Base-by-base conservation (phyloP, 805 yeast genomes). In the Cyberlindnera xylosilytica region DNA sequence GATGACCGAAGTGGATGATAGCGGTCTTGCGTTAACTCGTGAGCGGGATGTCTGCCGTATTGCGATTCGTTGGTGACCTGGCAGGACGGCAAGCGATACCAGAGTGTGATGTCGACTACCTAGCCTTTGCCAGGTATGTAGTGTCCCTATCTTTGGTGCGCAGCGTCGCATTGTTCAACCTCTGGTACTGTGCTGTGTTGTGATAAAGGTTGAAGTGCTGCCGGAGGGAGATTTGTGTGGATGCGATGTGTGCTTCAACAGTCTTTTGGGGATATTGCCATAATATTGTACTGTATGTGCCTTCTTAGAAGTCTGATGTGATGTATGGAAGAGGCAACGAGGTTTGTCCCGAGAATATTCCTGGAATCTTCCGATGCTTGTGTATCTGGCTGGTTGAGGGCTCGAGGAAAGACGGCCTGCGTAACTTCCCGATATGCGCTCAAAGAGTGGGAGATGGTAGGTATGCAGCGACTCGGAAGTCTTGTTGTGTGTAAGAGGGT, bases 31-130 rank as follows among this genome's bases (percentile, higher is more conserved):
- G 36, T 37, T 42, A 23, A 38, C 31, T 20, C 37, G n/a, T 16
- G 46, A 30, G 13, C 34, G 34, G 20, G 41, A 39, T 3, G 42
- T 38, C 34, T 43, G 46, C 43, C 46, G 46, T 39, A 43, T 34
- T 8, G 35, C 6, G 13, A 28, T 29, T 27, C 34, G 8, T 30
- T 41, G 44, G 28, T 38, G 23, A 2, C 19, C 33, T 13, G 32
- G 38, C 11, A 20, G 37, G 20, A 7, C 6, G 19, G 6, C 29
- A 10, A 38, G 15, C n/a, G 33, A 11, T 12, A n/a, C 23, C 26
- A 11, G 20, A 8, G 19, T 9, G 13, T 22, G 36, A 35, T 35
- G 36, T 29, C 43, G 37, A 20, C 26, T 15, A 5, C 30, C 36
- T 24, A 15, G 36, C 20, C 26, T 19, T 10, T 31, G 39, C 39